Evolutionary conservation across 2,329 filamentous ascomycete species (phyloP), one percentile per base, ranked within the genome.

Genomic region (Atkinsonella texensis): DNA sequence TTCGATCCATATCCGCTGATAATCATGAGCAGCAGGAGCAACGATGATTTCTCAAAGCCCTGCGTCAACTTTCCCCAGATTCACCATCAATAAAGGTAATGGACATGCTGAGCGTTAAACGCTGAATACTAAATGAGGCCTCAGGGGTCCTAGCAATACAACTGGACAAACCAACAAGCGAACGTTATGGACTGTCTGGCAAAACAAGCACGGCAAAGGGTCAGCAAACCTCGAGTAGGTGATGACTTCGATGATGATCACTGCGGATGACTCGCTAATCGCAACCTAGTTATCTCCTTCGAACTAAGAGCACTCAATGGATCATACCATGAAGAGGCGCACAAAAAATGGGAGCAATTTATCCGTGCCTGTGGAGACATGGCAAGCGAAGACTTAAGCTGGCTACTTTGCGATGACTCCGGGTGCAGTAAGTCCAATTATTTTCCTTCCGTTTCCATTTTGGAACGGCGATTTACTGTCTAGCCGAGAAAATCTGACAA

Each of bases 31-130:
- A 89, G 88, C 88, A 5, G 83, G 89, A 62, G 72, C 94, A 47
- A 67, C 87, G 58, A 87, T 97, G 85, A 75, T 95, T 2, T 95
- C 90, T 0, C 80, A 90, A 65, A 89, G 89, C 12, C 77, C 77
- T 33, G 71, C 77, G 8, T 83, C 81, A 2, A 74, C 83, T 2
- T 85, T 90, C 60, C 87, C 86, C 58, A 74, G 84, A 2, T 91
- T 88, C 63, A 78, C 78, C 0, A 69, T 97, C 1, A 74, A 70
- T 52, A 77, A 88, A 57, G 89, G 89, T 79, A 28, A 28, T 70
- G 49, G 64, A 55, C 10, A 17, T 32, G 40, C 31, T 20, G 1
- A 20, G 1, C 9, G 10, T 18, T 20, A 7, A 7, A 11, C 15
- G 6, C 32, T 28, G 42, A 28, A 35, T 12, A 35, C 48, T 28